These are phyloP conservation scores for Claviceps capensis DNA, from an alignment of 2,329 filamentous ascomycete species.

Conservation along the genomic window DNA sequence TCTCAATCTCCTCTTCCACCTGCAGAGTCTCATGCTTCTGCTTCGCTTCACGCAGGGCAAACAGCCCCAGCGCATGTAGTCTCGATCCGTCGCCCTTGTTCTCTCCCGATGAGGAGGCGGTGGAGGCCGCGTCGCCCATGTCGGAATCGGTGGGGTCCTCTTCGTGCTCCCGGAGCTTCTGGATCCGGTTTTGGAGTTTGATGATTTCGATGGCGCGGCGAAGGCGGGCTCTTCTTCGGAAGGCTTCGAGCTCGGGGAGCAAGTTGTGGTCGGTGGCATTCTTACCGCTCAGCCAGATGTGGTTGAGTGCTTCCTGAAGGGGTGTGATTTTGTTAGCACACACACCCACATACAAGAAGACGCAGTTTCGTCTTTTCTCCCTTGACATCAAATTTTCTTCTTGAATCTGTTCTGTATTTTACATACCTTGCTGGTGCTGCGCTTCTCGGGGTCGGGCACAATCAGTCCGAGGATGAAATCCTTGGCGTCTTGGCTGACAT, in stretches of 20 bases:
- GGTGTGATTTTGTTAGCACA: not conserved
- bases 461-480: slow-evolving; percentile 79
- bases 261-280: slow-evolving; percentile 92
- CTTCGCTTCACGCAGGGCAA: slow-evolving; percentile 27
- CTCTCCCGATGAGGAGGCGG: slow-evolving; percentile 31
- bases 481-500: slow-evolving; percentile 90
- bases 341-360: not conserved
- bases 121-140: slow-evolving; percentile 42
- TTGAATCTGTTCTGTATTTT: not conserved
- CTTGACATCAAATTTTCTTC: not conserved
- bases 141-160: slow-evolving; percentile 67
- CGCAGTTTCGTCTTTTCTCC: not conserved
- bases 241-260: slow-evolving; percentile 79
- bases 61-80: slow-evolving; percentile 7
- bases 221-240: slow-evolving; percentile 84
- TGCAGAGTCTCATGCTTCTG: slow-evolving; percentile 66
- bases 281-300: slow-evolving; percentile 83
- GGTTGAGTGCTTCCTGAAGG: slow-evolving; percentile 56
- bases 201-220: slow-evolving; percentile 90
- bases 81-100: slow-evolving; percentile 5
- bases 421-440: slow-evolving; percentile 63
- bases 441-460: slow-evolving; percentile 61
- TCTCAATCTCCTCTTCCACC: slow-evolving; percentile 44
- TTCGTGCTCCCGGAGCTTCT: slow-evolving; percentile 84
- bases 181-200: slow-evolving; percentile 91